Evolutionary conservation across 2,329 filamentous ascomycete genomes (phyloP).

Genomic region (Thermochaetoides dissita): DNA sequence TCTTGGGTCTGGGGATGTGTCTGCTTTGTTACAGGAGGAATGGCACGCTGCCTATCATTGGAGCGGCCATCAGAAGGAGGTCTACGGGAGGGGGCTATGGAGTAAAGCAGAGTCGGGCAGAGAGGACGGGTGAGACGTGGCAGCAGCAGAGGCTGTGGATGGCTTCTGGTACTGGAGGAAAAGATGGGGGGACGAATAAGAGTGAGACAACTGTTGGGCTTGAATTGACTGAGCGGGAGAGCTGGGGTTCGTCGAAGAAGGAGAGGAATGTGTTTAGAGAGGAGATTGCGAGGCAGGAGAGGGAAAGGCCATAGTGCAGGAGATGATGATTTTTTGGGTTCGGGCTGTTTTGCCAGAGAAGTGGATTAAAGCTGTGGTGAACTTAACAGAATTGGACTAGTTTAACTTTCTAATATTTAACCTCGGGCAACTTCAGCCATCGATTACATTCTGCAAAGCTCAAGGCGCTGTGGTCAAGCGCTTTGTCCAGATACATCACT

Average conservation of each 20-base stretch:
- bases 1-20: constrained; percentile 12
- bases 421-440: too few relatives aligned
- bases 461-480: too few relatives aligned
- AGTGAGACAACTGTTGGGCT: constrained; percentile 14
- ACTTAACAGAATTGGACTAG: too few relatives aligned
- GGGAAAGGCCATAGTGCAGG: constrained; percentile 2
- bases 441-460: too few relatives aligned
- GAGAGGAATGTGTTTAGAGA: constrained; percentile 24
- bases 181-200: constrained; percentile 2
- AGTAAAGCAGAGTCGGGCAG: constrained; percentile 13
- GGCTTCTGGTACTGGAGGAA: constrained; percentile 1
- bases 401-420: too few relatives aligned
- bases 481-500: too few relatives aligned
- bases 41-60: constrained; percentile 14
- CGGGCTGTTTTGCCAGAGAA: background rate
- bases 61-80: constrained; percentile 7
- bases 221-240: constrained; percentile 20
- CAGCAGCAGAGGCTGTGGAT: constrained; percentile 1
- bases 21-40: constrained; percentile 16
- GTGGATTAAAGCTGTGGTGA: background rate
- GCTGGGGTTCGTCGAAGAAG: constrained; percentile 17
- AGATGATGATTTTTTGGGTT: background rate
- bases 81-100: constrained; percentile 17
- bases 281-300: constrained; percentile 23
- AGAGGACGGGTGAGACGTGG: constrained; percentile 11